Base-by-base conservation (phyloP, 805 yeast genomes). In the Wickerhamiella sorbophila region DNA sequence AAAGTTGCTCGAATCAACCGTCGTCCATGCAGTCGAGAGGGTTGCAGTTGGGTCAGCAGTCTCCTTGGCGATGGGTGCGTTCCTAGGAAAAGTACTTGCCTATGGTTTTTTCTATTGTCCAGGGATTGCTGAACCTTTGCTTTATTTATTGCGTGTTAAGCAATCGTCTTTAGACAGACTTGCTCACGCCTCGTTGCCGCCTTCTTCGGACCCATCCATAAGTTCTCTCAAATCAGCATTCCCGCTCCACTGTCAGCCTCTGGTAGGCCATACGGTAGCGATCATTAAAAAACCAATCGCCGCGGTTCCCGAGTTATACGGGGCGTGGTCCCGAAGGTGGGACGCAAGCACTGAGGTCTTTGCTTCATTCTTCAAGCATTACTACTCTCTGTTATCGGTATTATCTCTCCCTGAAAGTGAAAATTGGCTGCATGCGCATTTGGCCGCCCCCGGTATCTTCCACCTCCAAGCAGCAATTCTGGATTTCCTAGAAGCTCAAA, bases 11-110 rank as follows among this genome's bases (percentile, higher is more conserved):
- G 54, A 64, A n/a, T 62, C 65, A 32, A 78, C 88, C 1, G 58
- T 77, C 41, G 71, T 69, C 38, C 70, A 65, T 49, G 65, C 74
- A 41, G 64, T 79, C 10, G 55, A 61, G 39, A 68, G 70, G 48
- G 59, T 76, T 43, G 60, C 66, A 38, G 51, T 67, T 16, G 38
- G 38, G 43, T 76, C 76, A 47, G 64, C 64, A 19, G 61, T 76
- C 9, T 66, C 82, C 0, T 57, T 75, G n/a, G 65, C 79, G 4
- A 58, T 71, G 17, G 65, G 74, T 18, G 84, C 85, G 3, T 78
- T 79, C 49, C 63, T 75, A 10, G 88, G 88, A 4, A 79, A 80
- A 52, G 69, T 76, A 3, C 70, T 80, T 55, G 86, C 86, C 1
- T 73, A 75, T 52, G 62, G 75, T 3, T 80, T 69, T 48, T 70